phyloP scores from a whole-genome alignment of 2,329 filamentous ascomycete species.

The Colletotrichum caudatum region DNA sequence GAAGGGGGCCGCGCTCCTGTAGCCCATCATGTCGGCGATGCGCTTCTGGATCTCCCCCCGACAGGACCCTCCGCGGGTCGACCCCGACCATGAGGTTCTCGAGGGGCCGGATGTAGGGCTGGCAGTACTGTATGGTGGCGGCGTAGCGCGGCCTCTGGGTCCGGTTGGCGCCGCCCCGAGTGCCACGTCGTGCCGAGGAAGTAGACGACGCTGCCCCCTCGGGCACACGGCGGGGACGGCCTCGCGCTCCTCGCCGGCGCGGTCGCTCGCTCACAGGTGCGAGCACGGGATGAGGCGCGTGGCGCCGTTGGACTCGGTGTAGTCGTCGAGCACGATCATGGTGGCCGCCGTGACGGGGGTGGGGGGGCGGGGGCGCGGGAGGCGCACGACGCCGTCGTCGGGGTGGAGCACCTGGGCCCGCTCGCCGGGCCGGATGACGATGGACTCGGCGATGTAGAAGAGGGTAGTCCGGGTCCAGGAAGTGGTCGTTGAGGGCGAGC shows the following conservation, averaged over 20 bases:
- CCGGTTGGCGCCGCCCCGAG: conserved; percentile 52
- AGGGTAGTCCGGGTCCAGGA: conserved; percentile 54
- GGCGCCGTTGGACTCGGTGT: conserved; percentile 50
- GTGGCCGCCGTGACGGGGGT: conserved; percentile 50
- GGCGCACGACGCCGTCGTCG: conserved; percentile 47
- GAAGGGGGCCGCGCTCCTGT: conserved; percentile 44
- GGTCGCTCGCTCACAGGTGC: conserved; percentile 50
- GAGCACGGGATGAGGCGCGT: conserved; percentile 52
- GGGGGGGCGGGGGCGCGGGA: conserved; percentile 51
- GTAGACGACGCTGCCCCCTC: conserved; percentile 53
- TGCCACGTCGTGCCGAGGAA: conserved; percentile 53
- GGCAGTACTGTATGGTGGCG: conserved; percentile 55
- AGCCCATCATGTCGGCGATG: conserved; percentile 46
- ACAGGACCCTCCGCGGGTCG: conserved; percentile 42
- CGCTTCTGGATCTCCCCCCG: conserved; percentile 41
- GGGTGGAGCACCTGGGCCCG: conserved; percentile 52
- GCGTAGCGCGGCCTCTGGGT: conserved; percentile 49
- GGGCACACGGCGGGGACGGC: conserved; percentile 50
- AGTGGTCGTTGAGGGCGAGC: conserved; percentile 54
- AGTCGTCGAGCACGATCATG: conserved; percentile 50
- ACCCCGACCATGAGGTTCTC: conserved; percentile 54
- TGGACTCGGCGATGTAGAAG: conserved; percentile 53
- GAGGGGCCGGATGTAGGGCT: conserved; percentile 54
- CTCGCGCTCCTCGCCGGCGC: conserved; percentile 45
- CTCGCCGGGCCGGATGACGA: conserved; percentile 54